phyloP scores from a whole-genome alignment of 139 green algal species.

The Pleodorina starrii region DNA sequence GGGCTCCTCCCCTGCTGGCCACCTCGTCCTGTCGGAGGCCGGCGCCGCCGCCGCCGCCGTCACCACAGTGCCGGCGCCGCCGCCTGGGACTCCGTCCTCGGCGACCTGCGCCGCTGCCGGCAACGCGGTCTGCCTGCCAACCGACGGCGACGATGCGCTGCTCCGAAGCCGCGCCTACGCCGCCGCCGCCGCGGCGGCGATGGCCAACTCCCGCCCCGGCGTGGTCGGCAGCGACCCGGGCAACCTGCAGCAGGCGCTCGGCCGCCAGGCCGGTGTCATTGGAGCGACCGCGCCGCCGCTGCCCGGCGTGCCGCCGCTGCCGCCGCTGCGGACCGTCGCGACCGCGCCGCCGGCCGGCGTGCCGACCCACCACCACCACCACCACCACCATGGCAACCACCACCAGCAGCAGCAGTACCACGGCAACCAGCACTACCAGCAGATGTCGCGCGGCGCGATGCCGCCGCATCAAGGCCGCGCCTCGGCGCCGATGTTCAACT shows the following conservation, averaged over 20 bases:
- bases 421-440: too few species aligned
- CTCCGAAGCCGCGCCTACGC: not conserved
- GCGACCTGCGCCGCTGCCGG: not conserved
- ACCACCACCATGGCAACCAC: too few species aligned
- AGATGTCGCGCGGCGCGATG: not conserved
- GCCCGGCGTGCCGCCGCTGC: conserved; percentile 25
- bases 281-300: not conserved
- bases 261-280: not conserved
- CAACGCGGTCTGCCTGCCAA: not conserved
- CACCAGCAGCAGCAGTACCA: too few species aligned
- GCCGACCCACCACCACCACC: not conserved
- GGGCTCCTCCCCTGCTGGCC: not conserved
- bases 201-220: not conserved
- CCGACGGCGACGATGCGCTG: not conserved
- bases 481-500: not conserved
- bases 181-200: not conserved
- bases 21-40: not conserved
- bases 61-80: not conserved
- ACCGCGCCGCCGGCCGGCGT: not conserved
- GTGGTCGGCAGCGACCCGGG: conserved; percentile 33
- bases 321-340: not conserved
- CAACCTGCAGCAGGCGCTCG: not conserved
- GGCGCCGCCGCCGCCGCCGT: not conserved
- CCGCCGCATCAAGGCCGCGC: not conserved
- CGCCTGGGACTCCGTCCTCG: not conserved